phyloP scores from a whole-genome alignment of 2,329 filamentous ascomycete genomes.

The Chrysoporthe puriensis region DNA sequence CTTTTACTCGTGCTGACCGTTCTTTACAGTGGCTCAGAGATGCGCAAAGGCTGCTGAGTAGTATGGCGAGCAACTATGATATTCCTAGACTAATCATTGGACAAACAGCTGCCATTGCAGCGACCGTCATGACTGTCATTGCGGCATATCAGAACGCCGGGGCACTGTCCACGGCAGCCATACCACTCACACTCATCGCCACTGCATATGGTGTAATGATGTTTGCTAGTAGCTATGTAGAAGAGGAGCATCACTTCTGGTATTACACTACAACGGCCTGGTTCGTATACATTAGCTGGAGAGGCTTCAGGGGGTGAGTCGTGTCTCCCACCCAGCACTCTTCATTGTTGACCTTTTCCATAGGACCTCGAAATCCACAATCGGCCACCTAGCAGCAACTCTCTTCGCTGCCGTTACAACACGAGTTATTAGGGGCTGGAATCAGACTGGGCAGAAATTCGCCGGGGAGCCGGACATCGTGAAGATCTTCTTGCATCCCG shows the following conservation, averaged over 20 bases:
- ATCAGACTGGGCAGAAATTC: conserved; percentile 96
- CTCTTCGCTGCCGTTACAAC: conserved; percentile 62
- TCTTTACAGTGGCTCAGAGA: conserved; percentile 63
- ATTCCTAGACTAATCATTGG: conserved; percentile 62
- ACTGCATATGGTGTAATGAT: conserved; percentile 81
- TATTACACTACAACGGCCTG: conserved; percentile 84
- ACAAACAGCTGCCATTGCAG: conserved; percentile 41
- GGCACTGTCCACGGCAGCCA: conserved; percentile 36
- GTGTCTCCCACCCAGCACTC: conserved; percentile 14
- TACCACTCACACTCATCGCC: conserved; percentile 55
- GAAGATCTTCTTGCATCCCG: conserved; percentile 66
- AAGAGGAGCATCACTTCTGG: conserved; percentile 99
- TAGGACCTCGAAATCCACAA: conserved; percentile 34
- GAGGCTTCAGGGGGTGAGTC: conserved; percentile 47
- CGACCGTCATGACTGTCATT: conserved; percentile 47
- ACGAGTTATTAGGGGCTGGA: conserved; percentile 79
- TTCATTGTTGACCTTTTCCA: conserved; percentile 2
- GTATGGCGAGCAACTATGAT: conserved; percentile 91
- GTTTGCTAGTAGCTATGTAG: conserved; percentile 97
- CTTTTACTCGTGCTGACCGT: neutral
- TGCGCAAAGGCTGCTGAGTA: conserved; percentile 81
- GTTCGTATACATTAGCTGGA: conserved; percentile 59
- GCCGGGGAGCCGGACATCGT: conserved; percentile 89
- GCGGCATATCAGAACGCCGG: conserved; percentile 36
- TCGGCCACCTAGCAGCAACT: conserved; percentile 35